Conservation (phyloP, 1,139 yeast species). For the Geotrichum bryndzae region DNA sequence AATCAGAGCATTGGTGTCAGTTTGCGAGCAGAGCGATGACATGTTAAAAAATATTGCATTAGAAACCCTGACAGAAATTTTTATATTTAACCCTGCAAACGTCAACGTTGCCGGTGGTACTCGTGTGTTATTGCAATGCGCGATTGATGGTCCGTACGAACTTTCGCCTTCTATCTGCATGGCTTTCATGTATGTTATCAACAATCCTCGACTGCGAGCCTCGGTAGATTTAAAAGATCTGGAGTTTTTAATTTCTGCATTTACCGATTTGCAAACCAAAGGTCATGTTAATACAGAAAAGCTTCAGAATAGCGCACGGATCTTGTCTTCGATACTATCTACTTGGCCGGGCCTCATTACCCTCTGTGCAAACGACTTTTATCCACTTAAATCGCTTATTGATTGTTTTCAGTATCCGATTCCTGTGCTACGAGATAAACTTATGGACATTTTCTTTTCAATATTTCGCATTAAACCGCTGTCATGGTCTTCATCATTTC, state of each 20-base stretch:
- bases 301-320: slow-evolving; percentile 56
- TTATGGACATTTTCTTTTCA: slow-evolving; percentile 69
- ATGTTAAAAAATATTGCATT: slow-evolving; percentile 48
- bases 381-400: slow-evolving; percentile 53
- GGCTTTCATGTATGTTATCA: slow-evolving; percentile 55
- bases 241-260: slow-evolving; percentile 56
- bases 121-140: slow-evolving; percentile 49
- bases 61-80: slow-evolving; percentile 67
- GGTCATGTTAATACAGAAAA: slow-evolving; percentile 47
- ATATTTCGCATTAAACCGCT: slow-evolving; percentile 55
- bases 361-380: slow-evolving; percentile 53
- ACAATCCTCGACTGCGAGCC: slow-evolving; percentile 50
- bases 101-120: slow-evolving; percentile 63
- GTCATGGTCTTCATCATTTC: slow-evolving; percentile 48
- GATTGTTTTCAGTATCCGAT: slow-evolving; percentile 57
- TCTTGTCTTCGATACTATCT: slow-evolving; percentile 57
- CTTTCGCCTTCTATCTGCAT: slow-evolving; percentile 51
- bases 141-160: slow-evolving; percentile 59
- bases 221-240: slow-evolving; percentile 48
- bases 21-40: slow-evolving; percentile 61
- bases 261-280: slow-evolving; percentile 50
- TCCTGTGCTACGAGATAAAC: slow-evolving; percentile 50
- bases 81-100: slow-evolving; percentile 55
- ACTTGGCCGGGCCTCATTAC: slow-evolving; percentile 74
- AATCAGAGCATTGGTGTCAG: slow-evolving; percentile 63